phyloP scores from a whole-genome alignment of 371 early-diverging fungal species.

The Apophysomyces elegans region DNA sequence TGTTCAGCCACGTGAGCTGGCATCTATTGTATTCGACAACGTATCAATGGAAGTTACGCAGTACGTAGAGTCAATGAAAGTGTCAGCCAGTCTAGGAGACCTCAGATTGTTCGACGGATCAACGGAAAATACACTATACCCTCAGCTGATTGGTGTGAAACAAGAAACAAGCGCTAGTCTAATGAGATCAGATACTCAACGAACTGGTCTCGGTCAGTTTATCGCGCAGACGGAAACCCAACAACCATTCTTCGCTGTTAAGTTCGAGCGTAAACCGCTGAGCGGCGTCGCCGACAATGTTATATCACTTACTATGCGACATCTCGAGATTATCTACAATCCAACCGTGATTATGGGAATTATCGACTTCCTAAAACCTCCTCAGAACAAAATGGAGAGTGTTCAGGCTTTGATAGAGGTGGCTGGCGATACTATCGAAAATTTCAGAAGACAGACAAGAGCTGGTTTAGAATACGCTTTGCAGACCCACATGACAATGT shows the following conservation, averaged over 20 bases:
- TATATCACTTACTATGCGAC: conserved; percentile 71
- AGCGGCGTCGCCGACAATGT: conserved; percentile 78
- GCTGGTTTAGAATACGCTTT: conserved; percentile 80
- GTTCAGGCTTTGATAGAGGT: conserved; percentile 61
- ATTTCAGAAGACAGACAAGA: conserved; percentile 75
- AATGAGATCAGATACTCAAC: not conserved
- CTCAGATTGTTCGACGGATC: conserved; percentile 84
- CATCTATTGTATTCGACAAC: conserved; percentile 71
- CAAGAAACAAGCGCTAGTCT: conserved; percentile 43
- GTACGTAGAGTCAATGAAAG: conserved; percentile 72
- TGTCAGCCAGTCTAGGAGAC: conserved; percentile 76
- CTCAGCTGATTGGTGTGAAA: conserved; percentile 84
- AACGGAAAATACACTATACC: conserved; percentile 75
- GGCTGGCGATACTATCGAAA: conserved; percentile 77
- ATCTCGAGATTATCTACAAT: conserved; percentile 81
- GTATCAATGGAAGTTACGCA: conserved; percentile 58
- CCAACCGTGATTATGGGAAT: conserved; percentile 67
- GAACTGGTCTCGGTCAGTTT: not conserved
- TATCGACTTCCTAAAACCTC: conserved; percentile 76
- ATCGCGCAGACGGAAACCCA: not conserved
- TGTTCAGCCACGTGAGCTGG: conserved; percentile 56
- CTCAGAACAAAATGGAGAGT: conserved; percentile 63
- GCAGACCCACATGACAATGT: conserved; percentile 77
- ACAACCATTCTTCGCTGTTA: conserved; percentile 69
- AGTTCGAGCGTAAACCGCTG: conserved; percentile 75